Evolutionary conservation across 176 grass and related monocot genomes (phyloP).

Genomic region (Neostapfia colusana): DNA sequence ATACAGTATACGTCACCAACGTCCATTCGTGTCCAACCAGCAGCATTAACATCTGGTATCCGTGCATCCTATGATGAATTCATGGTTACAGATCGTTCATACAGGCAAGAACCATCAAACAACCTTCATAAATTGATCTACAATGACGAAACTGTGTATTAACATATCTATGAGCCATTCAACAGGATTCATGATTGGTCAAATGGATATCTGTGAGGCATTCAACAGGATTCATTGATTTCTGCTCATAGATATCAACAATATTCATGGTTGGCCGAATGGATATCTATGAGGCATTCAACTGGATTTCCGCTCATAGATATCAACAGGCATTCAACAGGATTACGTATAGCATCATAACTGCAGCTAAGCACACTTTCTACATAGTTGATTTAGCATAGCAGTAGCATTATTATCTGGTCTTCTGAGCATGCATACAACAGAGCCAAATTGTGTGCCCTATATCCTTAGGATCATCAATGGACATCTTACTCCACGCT

Average conservation of each 20-base stretch:
- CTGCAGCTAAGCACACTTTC: background rate
- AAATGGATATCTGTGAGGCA: too few species aligned
- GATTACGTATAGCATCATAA: background rate
- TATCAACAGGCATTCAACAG: too few species aligned
- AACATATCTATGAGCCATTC: background rate
- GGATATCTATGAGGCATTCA: too few species aligned
- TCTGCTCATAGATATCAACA: too few species aligned
- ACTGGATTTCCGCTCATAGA: too few species aligned
- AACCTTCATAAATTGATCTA: background rate
- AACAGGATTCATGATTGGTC: background rate
- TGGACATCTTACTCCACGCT: background rate
- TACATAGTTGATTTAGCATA: background rate
- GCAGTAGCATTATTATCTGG: background rate
- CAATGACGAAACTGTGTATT: background rate
- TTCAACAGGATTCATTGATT: too few species aligned
- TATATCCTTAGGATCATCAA: background rate
- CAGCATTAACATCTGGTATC: background rate
- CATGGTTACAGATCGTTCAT: constrained; percentile 18
- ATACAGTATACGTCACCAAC: background rate
- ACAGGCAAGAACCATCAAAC: constrained; percentile 24
- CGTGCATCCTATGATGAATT: background rate
- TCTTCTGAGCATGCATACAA: background rate
- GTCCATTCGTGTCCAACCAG: background rate
- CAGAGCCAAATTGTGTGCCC: background rate
- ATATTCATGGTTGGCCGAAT: too few species aligned